phyloP scores from a whole-genome alignment of 345 rosid species.

The Eucalyptus pauciflora region DNA sequence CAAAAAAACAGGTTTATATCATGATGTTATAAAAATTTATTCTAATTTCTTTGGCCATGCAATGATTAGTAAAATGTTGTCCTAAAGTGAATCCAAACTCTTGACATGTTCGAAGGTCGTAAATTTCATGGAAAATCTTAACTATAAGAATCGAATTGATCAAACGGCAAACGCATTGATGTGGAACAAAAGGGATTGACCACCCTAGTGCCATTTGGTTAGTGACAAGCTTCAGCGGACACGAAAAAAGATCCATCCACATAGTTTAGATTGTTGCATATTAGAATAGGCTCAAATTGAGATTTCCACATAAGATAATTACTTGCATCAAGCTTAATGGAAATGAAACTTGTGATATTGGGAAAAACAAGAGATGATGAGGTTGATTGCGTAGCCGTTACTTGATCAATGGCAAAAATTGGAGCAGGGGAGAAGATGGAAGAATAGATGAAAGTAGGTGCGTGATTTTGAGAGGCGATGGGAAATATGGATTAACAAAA shows the following conservation, averaged over 20 bases:
- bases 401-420: not conserved
- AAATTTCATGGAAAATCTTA: not conserved
- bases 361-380: not conserved
- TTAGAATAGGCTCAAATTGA: not conserved
- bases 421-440: not conserved
- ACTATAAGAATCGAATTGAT: not conserved
- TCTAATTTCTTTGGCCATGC: rapidly evolving
- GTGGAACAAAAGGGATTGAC: not conserved
- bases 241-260: not conserved
- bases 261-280: not conserved
- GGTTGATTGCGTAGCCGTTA: not conserved
- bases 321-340: not conserved
- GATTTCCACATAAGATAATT: not conserved
- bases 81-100: not conserved
- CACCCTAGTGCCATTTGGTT: not conserved
- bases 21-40: too few relatives aligned
- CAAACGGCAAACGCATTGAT: too few relatives aligned
- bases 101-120: not conserved
- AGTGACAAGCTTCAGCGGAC: rapidly evolving
- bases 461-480: not conserved
- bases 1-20: too few relatives aligned
- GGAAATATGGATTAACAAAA: not conserved
- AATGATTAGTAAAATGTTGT: too few relatives aligned
- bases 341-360: too few relatives aligned
- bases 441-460: rapidly evolving